Evolutionary conservation across 352 stramenopile species (phyloP), one percentile per base, ranked within the genome.

Genomic region (Pythium grandisporangium): DNA sequence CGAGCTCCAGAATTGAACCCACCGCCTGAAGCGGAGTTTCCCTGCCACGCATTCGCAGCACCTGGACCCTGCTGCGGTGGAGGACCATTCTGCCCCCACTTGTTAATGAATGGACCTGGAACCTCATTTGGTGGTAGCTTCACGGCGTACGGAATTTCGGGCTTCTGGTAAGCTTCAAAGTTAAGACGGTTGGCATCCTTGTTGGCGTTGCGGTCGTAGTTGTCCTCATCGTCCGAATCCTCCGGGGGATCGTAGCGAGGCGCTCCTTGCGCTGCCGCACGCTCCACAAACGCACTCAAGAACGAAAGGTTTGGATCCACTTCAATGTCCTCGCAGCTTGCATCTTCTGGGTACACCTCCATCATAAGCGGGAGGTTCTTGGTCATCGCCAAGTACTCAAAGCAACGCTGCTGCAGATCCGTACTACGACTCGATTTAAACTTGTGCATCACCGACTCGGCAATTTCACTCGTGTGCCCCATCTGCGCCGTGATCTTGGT

Each of bases 401-500:
- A 93, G 66, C 95, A 99, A n/a, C 96, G 93, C 66, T 98, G 95
- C 64, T 99, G 96, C 22, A 99, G 66, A 55, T 99, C 95, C 24
- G 93, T 92, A 63, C 97, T 95, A 19, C 84, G 81, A 25, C 87
- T 98, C 34, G 81, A 84, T 43, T 95, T 97, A 71, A 98, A 99
- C 57, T 98, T 95, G 58, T 98, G 79, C 70, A 99, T 93, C 49
- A 99, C 77, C 16, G 87, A 79, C n/a, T 96, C 88, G 0, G 92
- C 78, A 5, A 90, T 63, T 43, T 95, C 72, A 20, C 90, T 73
- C 22, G 87, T 80, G 70, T 98, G 59, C 56, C 74, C 84, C 58
- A 96, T 84, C 57, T 99, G 96, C 21, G 96, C 94, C 23, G 96
- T 95, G 43, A 99, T 96, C 70, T 99, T 99, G 63, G 97, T 97